These are phyloP conservation scores for Fonsecaea pedrosoi DNA, from an alignment of 2,329 filamentous ascomycete species.

Conservation along the genomic window DNA sequence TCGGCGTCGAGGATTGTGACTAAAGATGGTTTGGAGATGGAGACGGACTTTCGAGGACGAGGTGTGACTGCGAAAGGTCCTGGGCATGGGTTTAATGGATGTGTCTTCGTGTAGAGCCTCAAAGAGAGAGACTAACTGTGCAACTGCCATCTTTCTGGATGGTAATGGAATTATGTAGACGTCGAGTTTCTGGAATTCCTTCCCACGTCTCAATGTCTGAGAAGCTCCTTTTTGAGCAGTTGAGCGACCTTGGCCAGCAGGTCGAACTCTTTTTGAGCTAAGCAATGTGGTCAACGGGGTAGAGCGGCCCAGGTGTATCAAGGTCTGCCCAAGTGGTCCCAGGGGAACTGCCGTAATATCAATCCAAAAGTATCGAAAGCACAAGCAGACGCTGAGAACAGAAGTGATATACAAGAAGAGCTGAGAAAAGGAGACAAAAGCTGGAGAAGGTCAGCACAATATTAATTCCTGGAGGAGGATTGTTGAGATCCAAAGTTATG, in stretches of 20 bases:
- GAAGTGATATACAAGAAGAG: slow-evolving; percentile 13
- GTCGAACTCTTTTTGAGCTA: slow-evolving; percentile 17
- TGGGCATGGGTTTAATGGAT: slow-evolving; percentile 30
- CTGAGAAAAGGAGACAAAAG: background rate
- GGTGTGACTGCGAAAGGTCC: slow-evolving; percentile 30
- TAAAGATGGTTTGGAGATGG: slow-evolving; percentile 35
- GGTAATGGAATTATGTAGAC: background rate
- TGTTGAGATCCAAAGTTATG: slow-evolving; percentile 17
- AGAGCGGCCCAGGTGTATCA: slow-evolving; percentile 2
- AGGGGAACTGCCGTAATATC: background rate
- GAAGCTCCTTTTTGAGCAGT: background rate
- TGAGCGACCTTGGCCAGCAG: slow-evolving; percentile 29
- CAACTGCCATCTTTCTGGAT: slow-evolving; percentile 32
- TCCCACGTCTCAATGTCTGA: background rate
- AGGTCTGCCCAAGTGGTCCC: background rate
- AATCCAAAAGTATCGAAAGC: slow-evolving; percentile 13
- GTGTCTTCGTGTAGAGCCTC: slow-evolving; percentile 31
- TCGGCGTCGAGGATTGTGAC: slow-evolving; percentile 29
- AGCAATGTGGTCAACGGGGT: slow-evolving; percentile 28
- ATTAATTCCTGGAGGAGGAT: slow-evolving; percentile 23
- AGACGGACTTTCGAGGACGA: slow-evolving; percentile 33
- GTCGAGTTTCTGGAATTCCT: background rate
- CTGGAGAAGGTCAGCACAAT: slow-evolving; percentile 31
- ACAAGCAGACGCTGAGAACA: slow-evolving; percentile 16
- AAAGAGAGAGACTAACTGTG: slow-evolving; percentile 36